Percentiles rank a stretch among this genome's conserved stretches.
phyloP scores from a whole-genome alignment of 148 eudicot species.

The Hydrangea macrophylla region DNA sequence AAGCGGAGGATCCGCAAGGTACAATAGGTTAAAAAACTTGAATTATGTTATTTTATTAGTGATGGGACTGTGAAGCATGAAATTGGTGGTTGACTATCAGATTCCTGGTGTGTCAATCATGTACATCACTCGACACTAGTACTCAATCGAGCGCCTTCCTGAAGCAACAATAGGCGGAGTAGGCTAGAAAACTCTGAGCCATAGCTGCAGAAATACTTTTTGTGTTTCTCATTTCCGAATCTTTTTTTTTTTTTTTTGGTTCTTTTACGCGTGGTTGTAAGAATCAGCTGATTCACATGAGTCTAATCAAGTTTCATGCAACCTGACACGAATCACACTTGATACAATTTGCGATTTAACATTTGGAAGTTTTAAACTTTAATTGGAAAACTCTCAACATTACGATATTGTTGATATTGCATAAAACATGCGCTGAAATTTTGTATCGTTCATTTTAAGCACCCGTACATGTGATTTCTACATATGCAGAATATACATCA shows the following conservation, averaged over 20 bases:
- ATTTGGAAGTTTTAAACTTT: too few species aligned
- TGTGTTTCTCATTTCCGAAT: neutral
- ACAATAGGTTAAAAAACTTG: constrained; percentile 6
- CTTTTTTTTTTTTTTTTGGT: too few species aligned
- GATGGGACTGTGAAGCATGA: neutral
- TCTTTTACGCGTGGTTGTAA: too few species aligned
- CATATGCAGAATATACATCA: too few species aligned
- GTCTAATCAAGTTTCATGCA: too few species aligned
- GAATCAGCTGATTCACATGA: too few species aligned
- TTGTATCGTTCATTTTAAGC: neutral
- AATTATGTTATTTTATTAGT: neutral
- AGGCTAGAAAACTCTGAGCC: constrained; percentile 1
- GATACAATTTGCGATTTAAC: too few species aligned
- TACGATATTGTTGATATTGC: too few species aligned
- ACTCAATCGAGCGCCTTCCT: constrained; percentile 94
- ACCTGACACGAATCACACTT: too few species aligned
- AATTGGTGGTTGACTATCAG: constrained; percentile 28
- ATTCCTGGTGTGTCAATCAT: constrained; percentile 98
- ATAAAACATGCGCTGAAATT: too few species aligned
- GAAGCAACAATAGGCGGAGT: constrained; percentile 99
- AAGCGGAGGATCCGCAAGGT: constrained; percentile 98
- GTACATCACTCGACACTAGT: constrained; percentile 87
- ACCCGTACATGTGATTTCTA: too few species aligned
- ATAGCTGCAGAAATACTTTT: neutral
- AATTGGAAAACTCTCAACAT: too few species aligned